Evolutionary conservation across 2,329 filamentous ascomycete genomes (phyloP), one percentile per base, ranked within the genome.

Genomic region (Endothia cerciana): DNA sequence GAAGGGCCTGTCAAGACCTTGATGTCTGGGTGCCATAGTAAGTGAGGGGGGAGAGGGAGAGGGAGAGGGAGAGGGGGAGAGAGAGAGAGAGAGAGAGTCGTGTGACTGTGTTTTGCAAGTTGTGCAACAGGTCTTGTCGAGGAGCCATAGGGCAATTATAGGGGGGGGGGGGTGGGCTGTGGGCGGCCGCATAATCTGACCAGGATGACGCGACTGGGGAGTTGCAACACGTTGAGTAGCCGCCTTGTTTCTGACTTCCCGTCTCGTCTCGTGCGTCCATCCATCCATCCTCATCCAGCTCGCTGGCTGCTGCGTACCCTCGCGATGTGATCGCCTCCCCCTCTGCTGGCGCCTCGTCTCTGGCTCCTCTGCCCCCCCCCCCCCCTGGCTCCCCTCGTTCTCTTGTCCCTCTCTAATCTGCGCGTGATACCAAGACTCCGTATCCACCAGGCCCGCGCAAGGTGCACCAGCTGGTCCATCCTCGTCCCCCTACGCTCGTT

Each of bases 391-490:
- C 45, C 40, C 22, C 41, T 62, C 47, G 15, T 19, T 55, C 36
- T 62, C n/a, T 61, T 47, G 8, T 15, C 45, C 17, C 17, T 10
- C 10, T 53, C 28, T 47, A 10, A n/a, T 65, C 28, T 15, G 4
- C n/a, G 53, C 55, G 38, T 13, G 55, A 25, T 41, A 11, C n/a
- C 19, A 36, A 28, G 38, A 45, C 57, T 41, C 22, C 22, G 57
- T 59, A 60, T 41, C 45, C 56, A 53, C 38, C 51, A 38, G 19
- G 22, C 17, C 30, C 28, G 43, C 61, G 56, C 45, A 47, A 43
- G 62, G 47, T 56, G 30, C 61, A 57, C 62, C 53, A 33, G 51
- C 62, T 55, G 60, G 65, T 33, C 66, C 51, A 38, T 63, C 58
- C 28, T 28, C n/a, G n/a, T n/a, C 58, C 38, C 60, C 47, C 62